Evolutionary conservation across 768 basidiomycete genomes (phyloP).

Genomic region (Boletus rubroflammeus): DNA sequence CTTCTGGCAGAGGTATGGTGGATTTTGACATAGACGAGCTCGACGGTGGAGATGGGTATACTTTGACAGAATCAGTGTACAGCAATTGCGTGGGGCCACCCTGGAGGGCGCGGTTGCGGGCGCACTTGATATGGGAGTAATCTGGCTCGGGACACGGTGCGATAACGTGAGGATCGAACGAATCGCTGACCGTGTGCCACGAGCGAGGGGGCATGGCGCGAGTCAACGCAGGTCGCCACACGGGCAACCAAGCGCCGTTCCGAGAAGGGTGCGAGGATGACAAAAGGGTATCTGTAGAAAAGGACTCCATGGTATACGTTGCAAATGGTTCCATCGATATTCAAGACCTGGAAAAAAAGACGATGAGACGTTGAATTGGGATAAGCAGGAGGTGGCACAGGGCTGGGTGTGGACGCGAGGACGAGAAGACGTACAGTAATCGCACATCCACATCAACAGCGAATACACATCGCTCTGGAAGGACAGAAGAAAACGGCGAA

Average conservation of each 20-base stretch:
- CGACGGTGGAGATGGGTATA: slow-evolving; percentile 30
- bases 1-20: slow-evolving; percentile 27
- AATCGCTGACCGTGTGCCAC: slow-evolving; percentile 21
- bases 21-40: slow-evolving; percentile 25
- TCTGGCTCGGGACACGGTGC: slow-evolving; percentile 12
- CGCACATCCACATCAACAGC: slow-evolving; percentile 29
- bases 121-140: slow-evolving; percentile 13
- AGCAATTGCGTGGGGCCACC: slow-evolving; percentile 10
- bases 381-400: not conserved
- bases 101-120: slow-evolving; percentile 14
- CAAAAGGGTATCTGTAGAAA: slow-evolving; percentile 28
- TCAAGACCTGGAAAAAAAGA: slow-evolving; percentile 30
- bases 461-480: slow-evolving; percentile 21
- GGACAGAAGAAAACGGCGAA: slow-evolving; percentile 5
- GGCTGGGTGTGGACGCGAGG: no score
- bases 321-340: slow-evolving; percentile 25
- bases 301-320: slow-evolving; percentile 32
- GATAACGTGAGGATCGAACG: slow-evolving; percentile 25
- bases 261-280: slow-evolving; percentile 14
- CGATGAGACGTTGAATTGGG: not conserved
- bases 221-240: slow-evolving; percentile 15
- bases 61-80: slow-evolving; percentile 18
- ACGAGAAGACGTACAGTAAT: slow-evolving; percentile 15
- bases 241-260: slow-evolving; percentile 11
- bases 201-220: slow-evolving; percentile 11